A percentile compares a stretch with the other conserved stretches of the same genome.
Evolutionary conservation across 2,329 filamentous ascomycete species (phyloP).

Genomic region (Dendryphion nanum): DNA sequence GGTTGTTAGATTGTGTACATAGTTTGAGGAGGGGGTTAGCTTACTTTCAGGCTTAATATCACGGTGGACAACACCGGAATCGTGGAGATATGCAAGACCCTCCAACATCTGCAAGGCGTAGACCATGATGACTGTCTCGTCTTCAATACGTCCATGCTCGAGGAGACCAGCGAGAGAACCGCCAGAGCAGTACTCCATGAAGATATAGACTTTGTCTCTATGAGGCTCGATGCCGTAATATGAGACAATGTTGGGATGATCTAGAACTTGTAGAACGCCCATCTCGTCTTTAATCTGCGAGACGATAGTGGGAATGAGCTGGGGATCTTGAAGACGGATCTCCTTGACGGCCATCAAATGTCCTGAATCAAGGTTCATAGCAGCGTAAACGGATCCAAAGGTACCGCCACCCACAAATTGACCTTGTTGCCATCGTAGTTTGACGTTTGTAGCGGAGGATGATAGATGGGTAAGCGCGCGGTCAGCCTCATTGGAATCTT

Average conservation of each 20-base stretch:
- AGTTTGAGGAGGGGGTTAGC: slow-evolving; percentile 35
- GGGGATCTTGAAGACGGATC: slow-evolving; percentile 93
- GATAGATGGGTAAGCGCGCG: slow-evolving; percentile 91
- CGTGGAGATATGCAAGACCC: slow-evolving; percentile 89
- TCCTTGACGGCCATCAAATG: slow-evolving; percentile 99
- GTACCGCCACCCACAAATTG: slow-evolving; percentile 96
- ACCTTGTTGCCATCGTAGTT: slow-evolving; percentile 97
- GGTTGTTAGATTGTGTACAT: slow-evolving; percentile 18
- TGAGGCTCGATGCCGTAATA: slow-evolving; percentile 99
- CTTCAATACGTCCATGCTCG: slow-evolving; percentile 95
- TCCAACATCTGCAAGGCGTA: slow-evolving; percentile 93
- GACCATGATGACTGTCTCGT: slow-evolving; percentile 96
- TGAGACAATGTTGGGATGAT: slow-evolving; percentile 96
- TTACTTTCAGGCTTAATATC: slow-evolving; percentile 97
- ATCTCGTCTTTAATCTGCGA: slow-evolving; percentile 96
- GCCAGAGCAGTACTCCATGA: slow-evolving; percentile 98
- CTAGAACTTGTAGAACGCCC: slow-evolving; percentile 89
- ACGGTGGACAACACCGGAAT: slow-evolving; percentile 87
- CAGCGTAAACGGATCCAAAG: slow-evolving; percentile 95
- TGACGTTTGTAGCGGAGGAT: slow-evolving; percentile 91
- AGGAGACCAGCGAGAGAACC: slow-evolving; percentile 86
- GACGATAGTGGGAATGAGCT: slow-evolving; percentile 90
- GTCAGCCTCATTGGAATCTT: slow-evolving; percentile 94
- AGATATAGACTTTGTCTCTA: slow-evolving; percentile 98
- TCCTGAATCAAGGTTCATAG: slow-evolving; percentile 94